A percentile compares a stretch with the other conserved stretches of the same genome.
Evolutionary conservation across 2,329 filamentous ascomycete species (phyloP).

Genomic region (Colletotrichum lupini): DNA sequence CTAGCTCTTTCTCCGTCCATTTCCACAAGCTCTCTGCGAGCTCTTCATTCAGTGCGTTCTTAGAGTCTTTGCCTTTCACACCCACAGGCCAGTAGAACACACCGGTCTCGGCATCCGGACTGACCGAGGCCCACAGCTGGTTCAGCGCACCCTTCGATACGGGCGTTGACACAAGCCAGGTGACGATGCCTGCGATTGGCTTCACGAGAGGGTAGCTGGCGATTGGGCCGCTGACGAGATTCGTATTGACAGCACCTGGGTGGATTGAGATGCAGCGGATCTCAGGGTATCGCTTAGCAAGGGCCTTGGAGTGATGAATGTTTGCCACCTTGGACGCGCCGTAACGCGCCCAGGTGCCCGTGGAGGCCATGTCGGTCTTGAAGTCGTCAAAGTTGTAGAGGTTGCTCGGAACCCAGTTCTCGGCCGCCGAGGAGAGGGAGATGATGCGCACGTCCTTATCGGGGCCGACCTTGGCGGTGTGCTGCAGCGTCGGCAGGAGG

Average conservation of each 20-base stretch:
- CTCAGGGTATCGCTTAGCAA: conserved; percentile 49
- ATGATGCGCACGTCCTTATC: conserved; percentile 35
- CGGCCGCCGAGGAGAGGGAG: conserved; percentile 32
- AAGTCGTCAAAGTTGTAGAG: conserved; percentile 33
- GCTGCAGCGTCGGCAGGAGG: conserved; percentile 44
- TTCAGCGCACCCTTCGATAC: conserved; percentile 30
- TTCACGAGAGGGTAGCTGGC: conserved; percentile 22
- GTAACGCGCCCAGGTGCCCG: conserved; percentile 57
- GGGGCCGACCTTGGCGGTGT: conserved; percentile 39
- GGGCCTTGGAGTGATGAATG: conserved; percentile 35
- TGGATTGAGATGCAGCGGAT: conserved; percentile 59
- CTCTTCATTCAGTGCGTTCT: conserved; percentile 40
- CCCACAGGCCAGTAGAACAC: conserved; percentile 49
- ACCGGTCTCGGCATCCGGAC: conserved; percentile 38
- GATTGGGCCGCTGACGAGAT: conserved; percentile 34
- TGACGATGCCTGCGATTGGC: conserved; percentile 1
- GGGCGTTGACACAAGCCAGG: background rate
- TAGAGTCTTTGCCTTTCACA: conserved; percentile 37
- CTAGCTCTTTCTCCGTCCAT: conserved; percentile 48
- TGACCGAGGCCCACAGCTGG: conserved; percentile 35
- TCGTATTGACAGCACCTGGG: conserved; percentile 49
- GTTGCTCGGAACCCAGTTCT: conserved; percentile 15
- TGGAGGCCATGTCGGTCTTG: conserved; percentile 38
- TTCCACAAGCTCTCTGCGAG: conserved; percentile 47
- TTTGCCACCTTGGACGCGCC: conserved; percentile 52